These are phyloP conservation scores for Brettanomyces sp. DNA, from an alignment of 805 yeast species.

Conservation along the genomic window DNA sequence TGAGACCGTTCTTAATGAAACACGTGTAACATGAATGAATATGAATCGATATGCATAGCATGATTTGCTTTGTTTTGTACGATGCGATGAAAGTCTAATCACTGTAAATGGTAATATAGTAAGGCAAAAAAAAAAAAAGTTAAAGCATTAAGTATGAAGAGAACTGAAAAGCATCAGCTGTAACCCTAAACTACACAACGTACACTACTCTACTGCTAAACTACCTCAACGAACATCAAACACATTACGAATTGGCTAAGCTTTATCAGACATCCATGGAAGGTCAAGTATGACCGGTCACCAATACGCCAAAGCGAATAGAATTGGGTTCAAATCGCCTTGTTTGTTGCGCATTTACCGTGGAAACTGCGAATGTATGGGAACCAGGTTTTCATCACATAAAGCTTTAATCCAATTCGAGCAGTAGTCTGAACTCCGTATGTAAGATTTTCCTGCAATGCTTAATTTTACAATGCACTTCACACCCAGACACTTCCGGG, in stretches of 20 bases:
- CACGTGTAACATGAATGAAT: neutral
- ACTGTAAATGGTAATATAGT: neutral
- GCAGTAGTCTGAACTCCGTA: neutral
- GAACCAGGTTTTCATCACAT: slow-evolving; percentile 59
- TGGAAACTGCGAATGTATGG: slow-evolving; percentile 93
- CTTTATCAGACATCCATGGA: slow-evolving; percentile 89
- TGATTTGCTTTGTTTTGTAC: too few relatives aligned
- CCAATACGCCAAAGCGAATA: slow-evolving; percentile 53
- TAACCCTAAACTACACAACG: too few relatives aligned
- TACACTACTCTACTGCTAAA: neutral
- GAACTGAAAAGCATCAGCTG: too few relatives aligned
- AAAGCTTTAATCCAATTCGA: neutral
- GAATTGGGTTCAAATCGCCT: slow-evolving; percentile 50
- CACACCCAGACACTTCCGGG: neutral
- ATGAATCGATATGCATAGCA: too few relatives aligned
- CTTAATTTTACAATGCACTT: slow-evolving; percentile 4
- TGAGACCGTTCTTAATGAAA: slow-evolving; percentile 1
- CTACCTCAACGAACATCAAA: neutral
- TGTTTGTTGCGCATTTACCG: slow-evolving; percentile 70
- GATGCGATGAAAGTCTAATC: too few relatives aligned
- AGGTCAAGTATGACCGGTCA: slow-evolving; percentile 73
- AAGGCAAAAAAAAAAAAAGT: too few relatives aligned
- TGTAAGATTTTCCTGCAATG: slow-evolving; percentile 1
- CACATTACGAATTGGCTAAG: neutral
- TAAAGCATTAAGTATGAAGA: too few relatives aligned